Conservation (phyloP, 2,329 filamentous ascomycete species). For the Curvularia eragrostidis region DNA sequence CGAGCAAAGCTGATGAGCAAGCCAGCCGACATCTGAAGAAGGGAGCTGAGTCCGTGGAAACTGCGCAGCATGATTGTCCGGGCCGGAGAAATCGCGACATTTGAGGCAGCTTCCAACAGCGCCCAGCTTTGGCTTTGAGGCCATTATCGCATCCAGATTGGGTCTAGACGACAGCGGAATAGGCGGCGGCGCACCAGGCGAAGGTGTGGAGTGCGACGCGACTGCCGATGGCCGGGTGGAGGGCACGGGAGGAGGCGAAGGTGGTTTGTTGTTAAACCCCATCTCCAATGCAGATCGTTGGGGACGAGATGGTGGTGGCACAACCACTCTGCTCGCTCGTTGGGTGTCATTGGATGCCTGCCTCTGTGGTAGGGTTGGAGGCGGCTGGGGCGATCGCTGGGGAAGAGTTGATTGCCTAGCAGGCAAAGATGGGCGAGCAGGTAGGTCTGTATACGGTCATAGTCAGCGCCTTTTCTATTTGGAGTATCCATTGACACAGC, state of each 20-base stretch:
- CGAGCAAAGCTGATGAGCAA: slow-evolving; percentile 78
- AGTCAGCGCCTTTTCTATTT: not conserved
- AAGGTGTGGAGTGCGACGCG: slow-evolving; percentile 13
- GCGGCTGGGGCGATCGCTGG: slow-evolving; percentile 21
- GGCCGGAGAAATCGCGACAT: slow-evolving; percentile 86
- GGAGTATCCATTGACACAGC: not conserved
- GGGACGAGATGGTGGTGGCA: slow-evolving; percentile 48
- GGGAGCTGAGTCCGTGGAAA: slow-evolving; percentile 78
- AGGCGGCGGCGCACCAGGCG: slow-evolving; percentile 53
- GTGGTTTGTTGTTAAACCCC: slow-evolving; percentile 55
- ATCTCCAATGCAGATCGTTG: slow-evolving; percentile 56
- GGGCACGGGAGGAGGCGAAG: slow-evolving; percentile 43
- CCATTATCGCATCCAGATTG: slow-evolving; percentile 63
- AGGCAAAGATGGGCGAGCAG: slow-evolving; percentile 30
- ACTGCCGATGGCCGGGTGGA: slow-evolving; percentile 27
- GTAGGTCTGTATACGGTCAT: slow-evolving; percentile 17
- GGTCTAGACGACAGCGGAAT: slow-evolving; percentile 63
- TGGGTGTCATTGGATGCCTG: slow-evolving; percentile 17
- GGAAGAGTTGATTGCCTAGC: slow-evolving; percentile 22
- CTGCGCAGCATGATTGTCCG: slow-evolving; percentile 78
- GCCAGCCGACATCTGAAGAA: slow-evolving; percentile 70
- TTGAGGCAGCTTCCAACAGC: slow-evolving; percentile 65
- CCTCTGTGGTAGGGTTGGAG: slow-evolving; percentile 27
- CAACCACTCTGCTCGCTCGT: slow-evolving; percentile 20
- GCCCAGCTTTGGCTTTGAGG: slow-evolving; percentile 48